Base-by-base conservation (phyloP, 2,329 filamentous ascomycete genomes). In the Sordariomycetes sp. region DNA sequence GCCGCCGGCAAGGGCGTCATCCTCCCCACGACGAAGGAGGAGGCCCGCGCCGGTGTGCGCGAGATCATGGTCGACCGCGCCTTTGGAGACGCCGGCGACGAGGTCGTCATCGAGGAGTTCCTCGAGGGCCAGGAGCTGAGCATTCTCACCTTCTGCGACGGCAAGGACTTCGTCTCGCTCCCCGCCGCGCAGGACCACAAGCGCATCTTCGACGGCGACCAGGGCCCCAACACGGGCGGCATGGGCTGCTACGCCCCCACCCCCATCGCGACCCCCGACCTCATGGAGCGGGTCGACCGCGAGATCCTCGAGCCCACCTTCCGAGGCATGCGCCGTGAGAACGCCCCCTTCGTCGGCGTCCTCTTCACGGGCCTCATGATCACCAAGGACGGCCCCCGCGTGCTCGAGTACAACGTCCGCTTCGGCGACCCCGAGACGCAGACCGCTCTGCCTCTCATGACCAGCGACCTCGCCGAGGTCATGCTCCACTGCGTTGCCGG, bases 181-280 rank as follows among this genome's bases (percentile, higher is more conserved):
- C 93, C 93, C 5, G 87, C 94, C 1, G 93, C 93, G 1, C 94
- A 99, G 72, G 94, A 97, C 71, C 94, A 99, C 78, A 97, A 99
- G 80, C 84, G 91, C 61, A 91, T 95, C 63, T 89, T 88, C 57
- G 94, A 99, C 67, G 90, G 89, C 58, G 93, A 97, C 69, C 80
- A 83, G 55, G 94, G 94, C 1, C 89, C 91, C 43, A 97, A 97
- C 74, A 97, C 94, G 2, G 94, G 93, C 60, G 94, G 94, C 48
- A 97, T 97, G 94, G 94, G 94, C 56, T 96, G 91, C 69, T 97
- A 97, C 72, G 91, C 92, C 18, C 89, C 89, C n/a, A 95, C 92
- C 1, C 88, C 83, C 62, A 86, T 92, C 65, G 86, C 87, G 34
- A 88, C 87, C 0, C 81, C 85, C 56, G 83, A 87, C 61, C 78